A percentile compares a stretch with the other conserved stretches of the same genome.
phyloP scores from a whole-genome alignment of 2,329 filamentous ascomycete genomes.

The Colletotrichum noveboracense region DNA sequence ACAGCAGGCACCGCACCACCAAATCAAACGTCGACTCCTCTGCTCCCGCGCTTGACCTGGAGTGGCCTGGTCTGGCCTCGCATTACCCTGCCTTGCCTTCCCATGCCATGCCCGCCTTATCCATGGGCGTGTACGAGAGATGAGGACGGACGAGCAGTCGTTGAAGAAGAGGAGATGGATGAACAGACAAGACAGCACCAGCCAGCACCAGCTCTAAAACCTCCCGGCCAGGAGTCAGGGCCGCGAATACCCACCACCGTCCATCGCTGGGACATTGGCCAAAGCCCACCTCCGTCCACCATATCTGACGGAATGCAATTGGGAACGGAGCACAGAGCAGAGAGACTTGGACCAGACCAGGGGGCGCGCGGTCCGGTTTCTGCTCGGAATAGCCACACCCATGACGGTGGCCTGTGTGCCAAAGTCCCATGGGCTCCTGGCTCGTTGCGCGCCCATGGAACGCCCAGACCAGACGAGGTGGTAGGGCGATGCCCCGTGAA shows the following conservation, averaged over 20 bases:
- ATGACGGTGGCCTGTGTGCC: not conserved
- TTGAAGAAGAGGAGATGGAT: not conserved
- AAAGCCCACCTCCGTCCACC: not conserved
- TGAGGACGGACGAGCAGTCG: not conserved
- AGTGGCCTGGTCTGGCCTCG: not conserved
- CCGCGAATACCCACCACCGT: not conserved
- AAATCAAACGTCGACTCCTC: not conserved
- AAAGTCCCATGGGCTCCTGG: not conserved
- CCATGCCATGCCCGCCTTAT: not conserved
- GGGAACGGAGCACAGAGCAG: not conserved
- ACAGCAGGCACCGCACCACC: not conserved
- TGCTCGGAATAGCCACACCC: conserved; percentile 12
- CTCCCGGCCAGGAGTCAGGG: not conserved
- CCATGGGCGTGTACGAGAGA: not conserved
- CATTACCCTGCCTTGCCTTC: not conserved
- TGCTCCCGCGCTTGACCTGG: not conserved
- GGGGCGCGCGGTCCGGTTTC: not conserved
- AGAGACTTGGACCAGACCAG: not conserved
- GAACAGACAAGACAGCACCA: not conserved
- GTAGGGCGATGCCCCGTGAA: not conserved
- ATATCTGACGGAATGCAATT: not conserved
- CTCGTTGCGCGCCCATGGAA: not conserved
- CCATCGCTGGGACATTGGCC: not conserved
- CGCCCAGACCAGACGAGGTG: not conserved
- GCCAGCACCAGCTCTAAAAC: not conserved